Evolutionary conservation across 73 alveolate genomes (phyloP), one percentile per base, ranked within the genome.

Genomic region (Blepharisma stoltei): DNA sequence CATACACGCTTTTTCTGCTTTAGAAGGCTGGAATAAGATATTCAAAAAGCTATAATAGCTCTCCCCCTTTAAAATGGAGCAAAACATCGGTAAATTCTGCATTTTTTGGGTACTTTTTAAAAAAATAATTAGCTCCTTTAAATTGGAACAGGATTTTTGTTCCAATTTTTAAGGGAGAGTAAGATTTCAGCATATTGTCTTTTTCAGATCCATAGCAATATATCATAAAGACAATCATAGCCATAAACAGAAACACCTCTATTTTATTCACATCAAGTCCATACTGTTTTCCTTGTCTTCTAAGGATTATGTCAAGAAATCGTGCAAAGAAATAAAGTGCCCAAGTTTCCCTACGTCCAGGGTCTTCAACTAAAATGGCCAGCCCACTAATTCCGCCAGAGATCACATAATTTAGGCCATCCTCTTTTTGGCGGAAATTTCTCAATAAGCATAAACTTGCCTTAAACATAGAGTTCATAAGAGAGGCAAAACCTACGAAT

Each of bases 121-220:
- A n/a, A n/a, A n/a, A n/a, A n/a, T n/a, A n/a, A n/a, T n/a, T n/a
- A n/a, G n/a, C n/a, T n/a, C n/a, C n/a, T n/a, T n/a, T n/a, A n/a
- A n/a, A n/a, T n/a, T n/a, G n/a, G n/a, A n/a, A n/a, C n/a, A n/a
- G n/a, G n/a, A n/a, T n/a, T n/a, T n/a, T n/a, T n/a, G n/a, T n/a
- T n/a, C n/a, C n/a, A n/a, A n/a, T n/a, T n/a, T n/a, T n/a, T n/a
- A n/a, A n/a, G n/a, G n/a, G n/a, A n/a, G n/a, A n/a, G n/a, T n/a
- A 32, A 20, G 73, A 60, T 5, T 60, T 60, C 46, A 60, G 14
- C 14, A 60, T 8, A 25, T 60, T 60, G 46, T 60, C 73, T 25
- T 60, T 60, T 25, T 60, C 73, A 60, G 73, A n/a, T 25, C 73
- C 73, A 60, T 60, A 60, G 14, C 46, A 60, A n/a, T 38, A 60